Evolutionary conservation across 305 asterid genomes (phyloP).

Genomic region (Fraxinus baroniana): DNA sequence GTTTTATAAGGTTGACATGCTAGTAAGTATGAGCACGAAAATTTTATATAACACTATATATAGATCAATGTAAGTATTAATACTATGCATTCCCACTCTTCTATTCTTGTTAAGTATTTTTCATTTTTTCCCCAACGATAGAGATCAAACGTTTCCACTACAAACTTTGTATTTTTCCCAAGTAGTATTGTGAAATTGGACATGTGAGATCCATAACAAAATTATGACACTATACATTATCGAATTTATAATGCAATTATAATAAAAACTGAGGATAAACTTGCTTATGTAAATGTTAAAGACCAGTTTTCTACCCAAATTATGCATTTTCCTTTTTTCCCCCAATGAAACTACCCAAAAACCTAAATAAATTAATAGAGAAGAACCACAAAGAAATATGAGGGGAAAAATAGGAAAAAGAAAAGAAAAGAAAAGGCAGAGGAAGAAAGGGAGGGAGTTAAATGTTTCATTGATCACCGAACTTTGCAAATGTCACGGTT

Average conservation of each 20-base stretch:
- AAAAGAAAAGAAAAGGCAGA: constrained; percentile 34
- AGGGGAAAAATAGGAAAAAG: neutral
- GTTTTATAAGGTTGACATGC: neutral
- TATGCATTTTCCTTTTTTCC: neutral
- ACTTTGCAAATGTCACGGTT: too few species aligned
- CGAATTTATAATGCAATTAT: neutral
- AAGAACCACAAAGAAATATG: neutral
- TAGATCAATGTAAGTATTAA: too few species aligned
- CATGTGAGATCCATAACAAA: neutral
- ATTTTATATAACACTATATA: neutral
- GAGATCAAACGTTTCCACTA: neutral
- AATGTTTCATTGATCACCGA: too few species aligned
- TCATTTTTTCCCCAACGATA: neutral
- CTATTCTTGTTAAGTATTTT: neutral
- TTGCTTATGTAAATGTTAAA: neutral
- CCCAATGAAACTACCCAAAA: constrained; percentile 27
- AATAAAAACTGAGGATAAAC: neutral
- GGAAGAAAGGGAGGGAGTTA: constrained; percentile 5
- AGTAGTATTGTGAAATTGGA: neutral
- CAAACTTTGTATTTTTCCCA: too few species aligned
- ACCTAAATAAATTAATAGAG: neutral
- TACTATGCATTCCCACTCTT: neutral
- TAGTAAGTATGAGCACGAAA: neutral
- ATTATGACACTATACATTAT: neutral
- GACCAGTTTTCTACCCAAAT: neutral